A percentile compares a stretch with the other conserved stretches of the same genome.
Conservation (phyloP, 2,329 filamentous ascomycete genomes). For the Arthrobotrys megalospora region DNA sequence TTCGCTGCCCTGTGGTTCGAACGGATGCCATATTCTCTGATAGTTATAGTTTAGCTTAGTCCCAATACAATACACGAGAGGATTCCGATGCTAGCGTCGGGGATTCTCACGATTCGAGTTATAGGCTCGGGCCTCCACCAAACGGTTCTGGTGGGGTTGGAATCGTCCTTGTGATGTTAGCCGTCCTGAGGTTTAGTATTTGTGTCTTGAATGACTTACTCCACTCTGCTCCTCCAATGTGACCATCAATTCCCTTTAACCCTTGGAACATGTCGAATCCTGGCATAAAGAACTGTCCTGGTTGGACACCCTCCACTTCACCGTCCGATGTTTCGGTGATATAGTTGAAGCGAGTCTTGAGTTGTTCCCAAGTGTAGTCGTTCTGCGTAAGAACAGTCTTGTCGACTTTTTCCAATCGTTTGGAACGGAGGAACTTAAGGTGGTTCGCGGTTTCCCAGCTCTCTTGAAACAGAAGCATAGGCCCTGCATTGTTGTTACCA, state of each 20-base stretch:
- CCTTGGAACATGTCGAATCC: background rate
- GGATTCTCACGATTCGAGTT: slow-evolving; percentile 1
- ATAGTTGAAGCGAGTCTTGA: slow-evolving; percentile 28
- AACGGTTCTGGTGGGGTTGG: slow-evolving; percentile 1
- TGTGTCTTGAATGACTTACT: slow-evolving; percentile 5
- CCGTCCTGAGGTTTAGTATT: background rate
- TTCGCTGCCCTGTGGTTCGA: slow-evolving; percentile 10
- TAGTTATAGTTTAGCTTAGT: background rate
- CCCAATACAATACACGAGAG: background rate
- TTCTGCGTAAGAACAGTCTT: slow-evolving; percentile 2
- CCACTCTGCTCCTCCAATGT: background rate
- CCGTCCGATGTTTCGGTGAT: background rate
- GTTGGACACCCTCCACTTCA: background rate
- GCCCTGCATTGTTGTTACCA: slow-evolving; percentile 18
- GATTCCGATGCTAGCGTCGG: background rate
- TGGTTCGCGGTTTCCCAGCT: slow-evolving; percentile 30
- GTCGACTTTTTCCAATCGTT: slow-evolving; percentile 14
- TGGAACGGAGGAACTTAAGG: slow-evolving; percentile 11
- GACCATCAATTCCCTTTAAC: background rate
- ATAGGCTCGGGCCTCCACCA: slow-evolving; percentile 1
- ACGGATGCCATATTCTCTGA: background rate
- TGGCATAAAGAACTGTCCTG: slow-evolving; percentile 2
- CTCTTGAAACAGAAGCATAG: slow-evolving; percentile 21
- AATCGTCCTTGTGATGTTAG: slow-evolving; percentile 7
- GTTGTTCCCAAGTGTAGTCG: slow-evolving; percentile 18